Conservation (phyloP, 371 early-diverging fungal species). For the Chytridiales sp. region DNA sequence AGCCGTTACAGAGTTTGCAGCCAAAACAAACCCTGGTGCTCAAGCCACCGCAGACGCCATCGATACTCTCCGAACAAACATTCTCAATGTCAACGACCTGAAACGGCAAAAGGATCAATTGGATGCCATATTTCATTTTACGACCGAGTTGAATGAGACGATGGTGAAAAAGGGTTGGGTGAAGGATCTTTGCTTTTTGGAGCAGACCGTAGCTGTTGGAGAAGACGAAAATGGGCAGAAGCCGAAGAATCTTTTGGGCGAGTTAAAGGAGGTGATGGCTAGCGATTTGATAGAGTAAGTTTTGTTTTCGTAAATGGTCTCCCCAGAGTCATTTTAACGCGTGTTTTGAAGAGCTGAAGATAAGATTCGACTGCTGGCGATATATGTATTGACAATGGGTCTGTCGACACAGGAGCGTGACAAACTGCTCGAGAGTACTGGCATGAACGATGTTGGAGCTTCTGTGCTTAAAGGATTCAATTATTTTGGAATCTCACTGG, state of each 20-base stretch:
- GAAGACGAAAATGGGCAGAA: no score
- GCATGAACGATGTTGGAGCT: not conserved
- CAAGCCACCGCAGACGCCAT: not conserved
- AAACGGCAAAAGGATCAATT: not conserved
- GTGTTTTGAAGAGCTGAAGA: conserved; percentile 39
- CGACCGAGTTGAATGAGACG: not conserved
- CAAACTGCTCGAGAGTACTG: not conserved
- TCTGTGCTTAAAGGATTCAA: conserved; percentile 12
- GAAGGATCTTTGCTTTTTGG: not conserved
- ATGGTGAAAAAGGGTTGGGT: not conserved
- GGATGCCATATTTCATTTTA: not conserved
- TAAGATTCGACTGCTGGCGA: conserved; percentile 82
- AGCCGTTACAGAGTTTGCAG: conserved; percentile 11
- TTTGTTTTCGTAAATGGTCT: not conserved
- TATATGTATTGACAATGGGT: conserved; percentile 78
- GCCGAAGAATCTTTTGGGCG: conserved; percentile 44
- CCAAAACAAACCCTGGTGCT: not conserved
- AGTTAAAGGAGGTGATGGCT: not conserved
- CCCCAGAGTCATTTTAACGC: not conserved
- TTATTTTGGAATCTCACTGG: no score
- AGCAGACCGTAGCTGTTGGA: not conserved
- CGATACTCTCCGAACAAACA: not conserved
- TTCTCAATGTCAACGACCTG: not conserved
- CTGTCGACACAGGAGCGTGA: conserved; percentile 58
- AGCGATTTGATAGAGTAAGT: conserved; percentile 4